Evolutionary conservation across 208 protist species (phyloP).

Genomic region (Crithidia fasciculata): DNA sequence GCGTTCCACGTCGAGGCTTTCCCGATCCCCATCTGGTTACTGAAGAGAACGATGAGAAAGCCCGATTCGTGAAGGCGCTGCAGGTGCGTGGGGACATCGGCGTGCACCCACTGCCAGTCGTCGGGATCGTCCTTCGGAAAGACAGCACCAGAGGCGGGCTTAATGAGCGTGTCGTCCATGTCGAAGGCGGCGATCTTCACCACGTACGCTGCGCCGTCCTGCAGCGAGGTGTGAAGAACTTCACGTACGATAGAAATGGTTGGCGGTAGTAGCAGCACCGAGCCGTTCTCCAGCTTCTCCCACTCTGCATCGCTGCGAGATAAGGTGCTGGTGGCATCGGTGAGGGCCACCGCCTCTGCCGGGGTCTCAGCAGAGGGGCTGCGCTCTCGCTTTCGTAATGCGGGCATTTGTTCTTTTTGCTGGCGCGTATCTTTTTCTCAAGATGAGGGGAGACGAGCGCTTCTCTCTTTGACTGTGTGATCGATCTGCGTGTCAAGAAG

Average conservation of each 20-base stretch:
- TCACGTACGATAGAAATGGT: conserved; percentile 26
- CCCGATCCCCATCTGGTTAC: conserved; percentile 92
- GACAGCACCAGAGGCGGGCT: conserved; percentile 55
- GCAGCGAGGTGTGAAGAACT: not conserved
- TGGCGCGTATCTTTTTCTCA: too few relatives aligned
- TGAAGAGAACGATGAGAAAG: conserved; percentile 90
- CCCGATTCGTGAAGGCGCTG: conserved; percentile 56
- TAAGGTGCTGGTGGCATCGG: not conserved
- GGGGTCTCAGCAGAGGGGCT: not conserved
- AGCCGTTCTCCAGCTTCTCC: conserved; percentile 29
- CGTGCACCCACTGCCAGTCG: conserved; percentile 75
- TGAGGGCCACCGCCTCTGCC: not conserved
- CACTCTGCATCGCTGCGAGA: conserved; percentile 25
- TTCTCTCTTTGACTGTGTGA: too few relatives aligned
- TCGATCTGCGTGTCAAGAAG: too few relatives aligned
- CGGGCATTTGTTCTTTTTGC: not conserved
- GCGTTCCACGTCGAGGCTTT: conserved; percentile 50
- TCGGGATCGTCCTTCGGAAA: conserved; percentile 63
- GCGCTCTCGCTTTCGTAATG: conserved; percentile 19
- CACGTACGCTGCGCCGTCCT: not conserved
- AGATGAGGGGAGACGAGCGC: too few relatives aligned
- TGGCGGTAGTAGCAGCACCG: conserved; percentile 41
- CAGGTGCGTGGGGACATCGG: conserved; percentile 49
- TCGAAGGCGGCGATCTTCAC: conserved; percentile 80
- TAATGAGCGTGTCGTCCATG: conserved; percentile 80